Base-by-base conservation (phyloP, 2,329 filamentous ascomycete species). In the Alternaria sp. region DNA sequence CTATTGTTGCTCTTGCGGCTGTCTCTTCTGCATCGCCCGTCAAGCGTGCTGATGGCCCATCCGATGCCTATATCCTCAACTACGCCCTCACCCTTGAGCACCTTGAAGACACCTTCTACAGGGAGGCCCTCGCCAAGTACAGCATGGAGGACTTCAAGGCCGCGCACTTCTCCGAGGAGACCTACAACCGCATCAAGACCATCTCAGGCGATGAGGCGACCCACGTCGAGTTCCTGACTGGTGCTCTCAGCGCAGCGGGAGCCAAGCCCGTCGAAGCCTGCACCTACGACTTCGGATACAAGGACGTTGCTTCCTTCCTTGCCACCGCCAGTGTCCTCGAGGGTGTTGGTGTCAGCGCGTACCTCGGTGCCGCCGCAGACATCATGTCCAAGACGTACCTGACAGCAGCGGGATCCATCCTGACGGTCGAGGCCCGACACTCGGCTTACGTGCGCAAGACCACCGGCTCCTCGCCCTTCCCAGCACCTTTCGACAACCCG, bases 341-440 rank as follows among this genome's bases (percentile, higher is more conserved):
- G 70, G 75, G 75, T 54, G 83, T 88, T 39, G 85, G 85, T 63
- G 82, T 86, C 50, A 83, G 81, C 29, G 85, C 85, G 21, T 88
- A 88, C 76, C 82, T 90, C 44, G 85, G 86, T 44, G 87, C 86
- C 17, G 87, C 87, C 5, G 82, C 83, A 24, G 79, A 80, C 58
- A 87, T 86, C 61, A 80, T 83, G 60, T 81, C 83, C 72, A 83
- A 85, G 62, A 78, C 79, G 23, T 88, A 88, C 76, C 78, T 90
- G 44, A 84, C 84, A 0, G 83, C 83, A 4, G 88, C 87, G 1
- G 87, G 84, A 26, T 84, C 83, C 55, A 87, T 91, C 69, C 79
- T 90, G 33, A 86, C 85, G 29, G 83, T 89, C 55, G 88, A 90
- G 69, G 82, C 88, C 31, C 83, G 88, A 9, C 88, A 90, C 78